Evolutionary conservation across 2,329 filamentous ascomycete genomes (phyloP).

Genomic region (Lasiodiplodia theobromae): DNA sequence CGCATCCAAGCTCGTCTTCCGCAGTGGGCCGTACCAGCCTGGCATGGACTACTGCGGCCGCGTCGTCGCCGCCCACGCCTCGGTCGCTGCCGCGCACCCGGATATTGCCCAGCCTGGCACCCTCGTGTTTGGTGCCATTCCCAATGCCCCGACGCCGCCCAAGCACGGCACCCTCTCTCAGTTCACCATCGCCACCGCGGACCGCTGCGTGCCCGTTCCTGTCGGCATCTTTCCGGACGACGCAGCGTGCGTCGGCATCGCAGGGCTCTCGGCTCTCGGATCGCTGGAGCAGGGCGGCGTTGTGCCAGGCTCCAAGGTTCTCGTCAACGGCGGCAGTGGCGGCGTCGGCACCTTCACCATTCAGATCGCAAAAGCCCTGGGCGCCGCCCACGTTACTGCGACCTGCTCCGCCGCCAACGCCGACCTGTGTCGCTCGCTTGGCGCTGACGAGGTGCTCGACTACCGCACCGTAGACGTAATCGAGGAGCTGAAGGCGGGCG

Average conservation of each 20-base stretch:
- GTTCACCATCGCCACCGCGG: slow-evolving; percentile 42
- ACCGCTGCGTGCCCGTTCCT: slow-evolving; percentile 37
- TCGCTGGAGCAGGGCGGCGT: background rate
- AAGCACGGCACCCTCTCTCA: slow-evolving; percentile 33
- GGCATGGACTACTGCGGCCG: slow-evolving; percentile 60
- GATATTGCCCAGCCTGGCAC: too few relatives aligned
- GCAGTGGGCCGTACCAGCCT: slow-evolving; percentile 51
- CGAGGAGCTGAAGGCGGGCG: background rate
- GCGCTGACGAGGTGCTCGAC: slow-evolving; percentile 70
- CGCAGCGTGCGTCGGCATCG: slow-evolving; percentile 47
- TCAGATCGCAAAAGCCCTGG: slow-evolving; percentile 68
- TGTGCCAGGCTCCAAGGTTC: slow-evolving; percentile 55
- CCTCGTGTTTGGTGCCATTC: too few relatives aligned
- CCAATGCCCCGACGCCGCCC: slow-evolving; percentile 32
- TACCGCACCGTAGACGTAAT: slow-evolving; percentile 51
- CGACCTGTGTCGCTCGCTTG: slow-evolving; percentile 63
- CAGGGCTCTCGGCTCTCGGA: slow-evolving; percentile 34
- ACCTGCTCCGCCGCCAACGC: slow-evolving; percentile 66
- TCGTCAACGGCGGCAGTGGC: slow-evolving; percentile 71
- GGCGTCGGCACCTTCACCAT: slow-evolving; percentile 67
- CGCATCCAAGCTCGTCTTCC: slow-evolving; percentile 47
- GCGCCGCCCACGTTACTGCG: slow-evolving; percentile 63
- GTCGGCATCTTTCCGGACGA: slow-evolving; percentile 42
- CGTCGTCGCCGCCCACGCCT: slow-evolving; percentile 47
- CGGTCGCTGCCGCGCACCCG: too few relatives aligned